Conservation (phyloP, 495 filamentous ascomycete species). For the Gamarada debralockiae region DNA sequence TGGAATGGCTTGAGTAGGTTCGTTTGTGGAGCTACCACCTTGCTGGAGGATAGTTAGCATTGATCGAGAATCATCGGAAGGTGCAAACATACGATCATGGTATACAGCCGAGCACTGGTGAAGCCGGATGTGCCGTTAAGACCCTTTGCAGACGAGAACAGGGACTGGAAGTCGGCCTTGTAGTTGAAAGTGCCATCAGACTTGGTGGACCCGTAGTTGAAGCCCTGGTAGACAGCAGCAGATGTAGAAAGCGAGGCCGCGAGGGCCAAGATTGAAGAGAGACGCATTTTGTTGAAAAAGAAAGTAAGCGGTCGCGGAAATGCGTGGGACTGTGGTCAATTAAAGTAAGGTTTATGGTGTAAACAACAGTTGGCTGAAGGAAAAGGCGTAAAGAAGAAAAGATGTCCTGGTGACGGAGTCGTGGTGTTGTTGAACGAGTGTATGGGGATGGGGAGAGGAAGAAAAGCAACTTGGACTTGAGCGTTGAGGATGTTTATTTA, state of each 20-base stretch:
- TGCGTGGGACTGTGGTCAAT: no score
- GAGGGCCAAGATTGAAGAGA: conserved; percentile 20
- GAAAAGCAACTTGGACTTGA: no score
- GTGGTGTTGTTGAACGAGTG: no score
- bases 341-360: no score
- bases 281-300: conserved; percentile 23
- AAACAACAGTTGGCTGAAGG: no score
- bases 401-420: no score
- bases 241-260: conserved; percentile 20
- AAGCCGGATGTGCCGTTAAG: conserved; percentile 70
- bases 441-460: no score
- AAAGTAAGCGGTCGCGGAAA: not conserved
- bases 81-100: conserved; percentile 36
- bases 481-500: no score
- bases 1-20: conserved; percentile 65
- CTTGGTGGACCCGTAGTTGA: conserved; percentile 75
- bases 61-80: not conserved
- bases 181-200: conserved; percentile 56
- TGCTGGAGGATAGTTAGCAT: conserved; percentile 32
- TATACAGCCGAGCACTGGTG: conserved; percentile 60
- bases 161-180: conserved; percentile 62
- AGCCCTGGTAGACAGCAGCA: conserved; percentile 55
- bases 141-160: conserved; percentile 67
- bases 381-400: no score
- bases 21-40: conserved; percentile 52